These are phyloP conservation scores for Myxozyma lipomycoides DNA, from an alignment of 805 yeast species.

Conservation along the genomic window DNA sequence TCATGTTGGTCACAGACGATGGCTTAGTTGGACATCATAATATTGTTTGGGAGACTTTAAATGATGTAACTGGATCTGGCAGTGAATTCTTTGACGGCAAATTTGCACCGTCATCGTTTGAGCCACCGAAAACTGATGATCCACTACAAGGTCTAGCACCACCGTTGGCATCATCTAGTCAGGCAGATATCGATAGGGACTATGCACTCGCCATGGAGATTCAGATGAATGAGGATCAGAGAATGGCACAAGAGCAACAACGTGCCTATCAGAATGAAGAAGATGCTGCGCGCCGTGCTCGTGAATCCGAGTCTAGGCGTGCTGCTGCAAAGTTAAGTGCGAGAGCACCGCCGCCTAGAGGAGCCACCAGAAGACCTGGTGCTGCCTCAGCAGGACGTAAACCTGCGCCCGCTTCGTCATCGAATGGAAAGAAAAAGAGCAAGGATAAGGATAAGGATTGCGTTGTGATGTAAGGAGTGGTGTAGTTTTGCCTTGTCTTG, in stretches of 20 bases:
- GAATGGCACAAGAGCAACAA: slow-evolving; percentile 29
- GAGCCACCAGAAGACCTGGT: background rate
- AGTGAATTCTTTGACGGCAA: slow-evolving; percentile 67
- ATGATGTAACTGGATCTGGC: slow-evolving; percentile 61
- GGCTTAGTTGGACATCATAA: slow-evolving; percentile 49
- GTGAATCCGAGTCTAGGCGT: background rate
- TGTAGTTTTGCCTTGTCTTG: background rate
- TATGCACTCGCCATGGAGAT: slow-evolving; percentile 35
- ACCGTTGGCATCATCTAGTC: background rate
- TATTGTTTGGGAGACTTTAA: slow-evolving; percentile 81
- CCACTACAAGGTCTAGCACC: background rate
- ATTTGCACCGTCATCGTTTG: slow-evolving; percentile 45
- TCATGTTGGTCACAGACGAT: slow-evolving; percentile 66
- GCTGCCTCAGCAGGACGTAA: background rate
- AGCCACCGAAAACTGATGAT: slow-evolving; percentile 6
- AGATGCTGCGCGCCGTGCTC: slow-evolving; percentile 5
- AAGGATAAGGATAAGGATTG: slow-evolving; percentile 6
- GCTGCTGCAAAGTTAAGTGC: background rate
- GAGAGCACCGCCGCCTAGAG: background rate
- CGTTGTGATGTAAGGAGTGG: slow-evolving; percentile 7
- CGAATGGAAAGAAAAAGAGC: background rate
- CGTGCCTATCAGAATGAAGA: slow-evolving; percentile 8
- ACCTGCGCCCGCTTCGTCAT: background rate
- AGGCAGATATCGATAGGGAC: slow-evolving; percentile 24
- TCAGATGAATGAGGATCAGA: slow-evolving; percentile 34